Base-by-base conservation (phyloP, 768 basidiomycete genomes). In the Chalciporus chontae region DNA sequence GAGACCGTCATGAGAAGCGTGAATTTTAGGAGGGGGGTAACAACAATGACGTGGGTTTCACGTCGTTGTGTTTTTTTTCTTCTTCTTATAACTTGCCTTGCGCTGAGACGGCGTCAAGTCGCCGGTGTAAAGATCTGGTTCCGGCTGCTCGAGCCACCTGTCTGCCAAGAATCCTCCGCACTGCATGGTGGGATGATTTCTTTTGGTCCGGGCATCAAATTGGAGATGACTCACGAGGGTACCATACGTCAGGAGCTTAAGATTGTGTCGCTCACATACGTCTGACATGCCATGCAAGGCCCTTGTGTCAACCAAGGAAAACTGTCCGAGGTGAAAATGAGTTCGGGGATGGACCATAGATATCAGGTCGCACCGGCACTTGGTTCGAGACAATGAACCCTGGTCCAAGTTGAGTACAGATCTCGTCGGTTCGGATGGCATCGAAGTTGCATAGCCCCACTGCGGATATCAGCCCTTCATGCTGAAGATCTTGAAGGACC, bases 401-500 rank as follows among this genome's bases (percentile, higher is more conserved):
- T 1, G 81, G 79, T 5, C 86, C 87, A 19, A 90, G 69, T 41
- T 79, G 75, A 14, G 83, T 80, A 67, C 90, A 92, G 45, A 91
- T 88, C 65, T 91, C 87, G 62, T 89, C 85, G 34, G 82, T 87
- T 42, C 78, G 75, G 40, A 77, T 75, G 0, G 87, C 69, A 67
- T 92, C 89, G 56, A 92, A 92, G 64, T 92, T 92, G 67, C 85
- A 87, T 38, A 92, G 71, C 3, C 90, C 90, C 21, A 92, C 75
- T 14, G 80, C 75, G 17, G 74, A 69, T 54, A 90, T 85, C 52
- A 77, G 62, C 4, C 81, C 82, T 47, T 82, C 77, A 2, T 67
- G 56, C 57, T 78, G 80, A n/a, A 91, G 66, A 52, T 83, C 77
- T 15, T 75, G 71, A 6, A 91, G 72, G 53, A 81, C 70, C 26